Evolutionary conservation across 768 basidiomycete genomes (phyloP).

Genomic region (Lactarius akahatsu): DNA sequence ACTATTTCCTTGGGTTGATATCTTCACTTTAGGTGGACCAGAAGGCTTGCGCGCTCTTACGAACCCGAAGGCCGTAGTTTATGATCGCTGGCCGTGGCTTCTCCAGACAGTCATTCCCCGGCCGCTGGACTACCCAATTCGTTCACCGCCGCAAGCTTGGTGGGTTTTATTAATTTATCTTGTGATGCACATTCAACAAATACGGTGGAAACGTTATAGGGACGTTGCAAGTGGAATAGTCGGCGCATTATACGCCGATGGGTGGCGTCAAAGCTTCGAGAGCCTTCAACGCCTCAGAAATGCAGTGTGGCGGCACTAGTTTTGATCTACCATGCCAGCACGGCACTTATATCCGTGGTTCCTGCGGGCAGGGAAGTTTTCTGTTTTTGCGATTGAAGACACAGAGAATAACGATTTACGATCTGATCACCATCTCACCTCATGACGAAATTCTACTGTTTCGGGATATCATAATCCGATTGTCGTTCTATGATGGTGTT

Average conservation of each 20-base stretch:
- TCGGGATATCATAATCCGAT: conserved; percentile 21
- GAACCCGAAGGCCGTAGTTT: conserved; percentile 82
- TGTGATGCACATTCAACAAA: neutral
- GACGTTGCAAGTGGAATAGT: conserved; percentile 52
- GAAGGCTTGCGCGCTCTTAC: conserved; percentile 90
- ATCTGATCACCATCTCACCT: conserved; percentile 13
- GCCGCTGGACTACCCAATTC: conserved; percentile 83
- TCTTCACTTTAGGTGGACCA: conserved; percentile 62
- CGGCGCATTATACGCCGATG: conserved; percentile 49
- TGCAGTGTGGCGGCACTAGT: conserved; percentile 35
- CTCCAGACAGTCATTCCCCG: conserved; percentile 85
- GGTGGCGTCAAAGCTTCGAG: conserved; percentile 45
- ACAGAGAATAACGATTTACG: conserved; percentile 8
- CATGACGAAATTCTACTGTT: conserved; percentile 13
- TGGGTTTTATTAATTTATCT: conserved; percentile 39
- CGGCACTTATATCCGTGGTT: conserved; percentile 7
- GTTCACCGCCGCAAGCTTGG: conserved; percentile 73
- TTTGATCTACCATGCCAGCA: conserved; percentile 13
- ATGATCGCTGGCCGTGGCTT: conserved; percentile 81
- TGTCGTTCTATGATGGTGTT: conserved; percentile 1
- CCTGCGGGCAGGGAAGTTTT: conserved; percentile 22
- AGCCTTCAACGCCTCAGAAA: conserved; percentile 42
- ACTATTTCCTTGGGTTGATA: conserved; percentile 23
- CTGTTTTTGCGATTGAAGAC: conserved; percentile 7
- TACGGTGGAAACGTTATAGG: conserved; percentile 36